These are phyloP conservation scores for Didymella sp. DNA, from an alignment of 2,329 filamentous ascomycete species.

Conservation along the genomic window DNA sequence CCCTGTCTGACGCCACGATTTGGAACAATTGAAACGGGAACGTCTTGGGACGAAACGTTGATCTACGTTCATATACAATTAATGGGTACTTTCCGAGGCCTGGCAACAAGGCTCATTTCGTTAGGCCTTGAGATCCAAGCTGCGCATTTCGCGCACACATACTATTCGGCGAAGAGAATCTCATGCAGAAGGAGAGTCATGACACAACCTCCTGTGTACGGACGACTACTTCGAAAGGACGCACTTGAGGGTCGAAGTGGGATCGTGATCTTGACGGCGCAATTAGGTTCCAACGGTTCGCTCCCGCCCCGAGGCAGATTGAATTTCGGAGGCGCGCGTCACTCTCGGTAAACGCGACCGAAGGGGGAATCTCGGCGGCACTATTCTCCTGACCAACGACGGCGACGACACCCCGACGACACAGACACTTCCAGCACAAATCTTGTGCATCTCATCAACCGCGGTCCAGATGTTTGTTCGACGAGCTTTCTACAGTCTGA, in stretches of 20 bases:
- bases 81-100: not conserved
- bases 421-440: not conserved
- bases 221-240: not conserved
- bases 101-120: slow-evolving; percentile 1
- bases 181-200: slow-evolving; percentile 1
- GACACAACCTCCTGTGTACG: not conserved
- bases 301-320: slow-evolving; percentile 11
- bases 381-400: not conserved
- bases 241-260: not conserved
- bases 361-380: slow-evolving; percentile 7
- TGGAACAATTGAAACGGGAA: slow-evolving; percentile 15
- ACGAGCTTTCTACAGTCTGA: not conserved
- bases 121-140: not conserved
- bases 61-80: slow-evolving; percentile 4
- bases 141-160: not conserved
- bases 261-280: not conserved
- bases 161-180: not conserved
- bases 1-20: slow-evolving; percentile 11
- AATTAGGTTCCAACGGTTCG: slow-evolving; percentile 15
- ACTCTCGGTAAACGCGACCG: slow-evolving; percentile 10
- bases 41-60: slow-evolving; percentile 1
- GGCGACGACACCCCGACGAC: not conserved
- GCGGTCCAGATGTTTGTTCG: not conserved
- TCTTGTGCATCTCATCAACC: not conserved
- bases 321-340: slow-evolving; percentile 18